Evolutionary conservation across 129 eudicot species (phyloP).

Genomic region (Centrapalus pauciflorus): DNA sequence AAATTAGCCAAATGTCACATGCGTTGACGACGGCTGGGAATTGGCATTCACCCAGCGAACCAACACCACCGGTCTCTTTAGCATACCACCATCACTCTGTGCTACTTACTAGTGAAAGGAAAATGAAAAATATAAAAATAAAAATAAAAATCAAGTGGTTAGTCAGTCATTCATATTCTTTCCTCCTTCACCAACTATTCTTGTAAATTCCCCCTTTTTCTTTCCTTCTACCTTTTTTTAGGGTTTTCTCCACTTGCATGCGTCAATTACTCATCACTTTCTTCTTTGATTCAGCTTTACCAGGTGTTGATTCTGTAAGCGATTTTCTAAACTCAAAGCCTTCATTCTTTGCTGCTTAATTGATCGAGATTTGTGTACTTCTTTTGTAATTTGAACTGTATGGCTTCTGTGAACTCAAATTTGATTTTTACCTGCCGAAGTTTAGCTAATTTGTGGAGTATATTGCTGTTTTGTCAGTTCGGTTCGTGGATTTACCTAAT

Average conservation of each 20-base stretch:
- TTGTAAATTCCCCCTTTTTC: conserved; percentile 16
- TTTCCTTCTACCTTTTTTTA: conserved; percentile 20
- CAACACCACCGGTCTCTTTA: conserved; percentile 6
- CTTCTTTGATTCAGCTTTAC: background rate
- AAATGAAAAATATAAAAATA: conserved; percentile 6
- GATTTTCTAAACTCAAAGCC: background rate
- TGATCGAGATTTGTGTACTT: background rate
- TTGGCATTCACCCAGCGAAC: background rate
- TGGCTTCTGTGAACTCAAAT: background rate
- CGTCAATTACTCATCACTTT: background rate
- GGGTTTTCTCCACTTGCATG: conserved; percentile 38
- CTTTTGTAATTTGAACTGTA: background rate
- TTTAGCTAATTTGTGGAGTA: background rate
- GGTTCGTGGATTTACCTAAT: background rate
- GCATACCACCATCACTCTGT: conserved; percentile 3
- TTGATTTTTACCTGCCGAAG: background rate
- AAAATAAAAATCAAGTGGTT: conserved; percentile 19
- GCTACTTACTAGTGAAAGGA: background rate
- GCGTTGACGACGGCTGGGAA: background rate
- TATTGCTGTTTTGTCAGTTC: background rate
- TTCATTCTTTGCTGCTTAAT: conserved; percentile 3
- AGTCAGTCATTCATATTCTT: conserved; percentile 23
- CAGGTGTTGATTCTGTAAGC: conserved; percentile 8
- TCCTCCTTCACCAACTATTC: conserved; percentile 37
- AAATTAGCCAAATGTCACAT: too few species aligned